Evolutionary conservation across 805 yeast species (phyloP), one percentile per base, ranked within the genome.

Genomic region (Saccharomyces jurei): DNA sequence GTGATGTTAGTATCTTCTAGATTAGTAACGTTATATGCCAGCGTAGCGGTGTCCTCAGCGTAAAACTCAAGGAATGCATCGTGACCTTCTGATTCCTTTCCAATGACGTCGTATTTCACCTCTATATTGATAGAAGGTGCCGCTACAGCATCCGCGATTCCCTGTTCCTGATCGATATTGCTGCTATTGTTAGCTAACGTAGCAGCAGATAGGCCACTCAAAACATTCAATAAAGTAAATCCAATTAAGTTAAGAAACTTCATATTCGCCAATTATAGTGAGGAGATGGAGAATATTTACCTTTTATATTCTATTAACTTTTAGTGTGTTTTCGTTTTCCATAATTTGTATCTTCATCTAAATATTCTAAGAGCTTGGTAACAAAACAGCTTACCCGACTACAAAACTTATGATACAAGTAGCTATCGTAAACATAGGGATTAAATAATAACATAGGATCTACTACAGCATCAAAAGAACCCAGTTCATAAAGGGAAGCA

Each of bases 21-120:
- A 64, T 85, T 85, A 50, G 67, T 62, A 56, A 85, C 76, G 6
- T 75, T 69, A 67, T 83, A 85, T 22, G 68, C 70, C 53, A 87
- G 65, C 2, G 81, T 69, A 41, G 81, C 69, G 28, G 75, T 71
- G 41, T 86, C 85, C 31, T 84, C 84, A 59, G 79, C 78, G 64
- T 57, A 74, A 68, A 63, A 79, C 73, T 64, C 68, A n/a, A 62
- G 47, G 26, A 79, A 72, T 28, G 74, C 80, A 22, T 73, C 61
- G 4, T 73, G 64, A 6, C 65, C 61, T 21, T 70, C 57, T 8
- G 68, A 73, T 46, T 80, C 79, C 53, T 65, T 72, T 57, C 77
- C 83, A 50, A 74, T 68, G 54, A 85, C 70, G 11, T 64, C 56
- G 62, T 83, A 86, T 48, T 74, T 74, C 50, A 83, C 75, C 49